Evolutionary conservation across 345 rosid species (phyloP).

Genomic region (Eucalyptus pauciflora): DNA sequence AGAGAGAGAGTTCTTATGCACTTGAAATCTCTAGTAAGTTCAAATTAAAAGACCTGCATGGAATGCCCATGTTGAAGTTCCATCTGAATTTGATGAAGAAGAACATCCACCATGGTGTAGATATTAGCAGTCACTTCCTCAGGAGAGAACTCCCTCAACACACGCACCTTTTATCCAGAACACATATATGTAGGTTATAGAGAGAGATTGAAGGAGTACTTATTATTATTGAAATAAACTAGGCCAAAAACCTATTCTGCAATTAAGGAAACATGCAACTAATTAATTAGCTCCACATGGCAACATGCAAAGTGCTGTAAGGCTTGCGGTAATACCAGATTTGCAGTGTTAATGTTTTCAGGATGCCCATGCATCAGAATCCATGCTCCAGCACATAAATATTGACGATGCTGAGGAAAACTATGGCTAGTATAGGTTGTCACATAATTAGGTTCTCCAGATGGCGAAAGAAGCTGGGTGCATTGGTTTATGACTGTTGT

Average conservation of each 20-base stretch:
- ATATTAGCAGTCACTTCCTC: slow-evolving; percentile 94
- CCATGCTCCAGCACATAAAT: slow-evolving; percentile 97
- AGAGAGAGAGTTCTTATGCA: not conserved
- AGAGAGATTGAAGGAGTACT: not conserved
- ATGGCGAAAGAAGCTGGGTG: slow-evolving; percentile 76
- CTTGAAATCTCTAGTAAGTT: not conserved
- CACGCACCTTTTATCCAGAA: slow-evolving; percentile 49
- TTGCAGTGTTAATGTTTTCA: slow-evolving; percentile 77
- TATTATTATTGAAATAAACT: not conserved
- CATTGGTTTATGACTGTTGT: slow-evolving; percentile 88
- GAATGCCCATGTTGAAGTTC: slow-evolving; percentile 77
- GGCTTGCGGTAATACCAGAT: slow-evolving; percentile 39
- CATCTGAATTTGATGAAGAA: slow-evolving; percentile 68
- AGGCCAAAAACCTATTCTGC: not conserved
- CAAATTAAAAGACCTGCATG: slow-evolving; percentile 37
- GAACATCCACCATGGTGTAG: slow-evolving; percentile 93
- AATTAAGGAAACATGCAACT: not conserved
- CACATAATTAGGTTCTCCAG: slow-evolving; percentile 75
- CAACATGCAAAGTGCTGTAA: not conserved
- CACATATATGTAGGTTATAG: not conserved
- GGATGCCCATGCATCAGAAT: slow-evolving; percentile 88
- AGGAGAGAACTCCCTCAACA: slow-evolving; percentile 84
- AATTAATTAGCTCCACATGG: not conserved
- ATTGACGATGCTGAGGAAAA: slow-evolving; percentile 74
- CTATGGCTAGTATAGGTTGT: slow-evolving; percentile 71